These are phyloP conservation scores for Microdochium paspali DNA, from an alignment of 2,329 filamentous ascomycete species.

Conservation along the genomic window DNA sequence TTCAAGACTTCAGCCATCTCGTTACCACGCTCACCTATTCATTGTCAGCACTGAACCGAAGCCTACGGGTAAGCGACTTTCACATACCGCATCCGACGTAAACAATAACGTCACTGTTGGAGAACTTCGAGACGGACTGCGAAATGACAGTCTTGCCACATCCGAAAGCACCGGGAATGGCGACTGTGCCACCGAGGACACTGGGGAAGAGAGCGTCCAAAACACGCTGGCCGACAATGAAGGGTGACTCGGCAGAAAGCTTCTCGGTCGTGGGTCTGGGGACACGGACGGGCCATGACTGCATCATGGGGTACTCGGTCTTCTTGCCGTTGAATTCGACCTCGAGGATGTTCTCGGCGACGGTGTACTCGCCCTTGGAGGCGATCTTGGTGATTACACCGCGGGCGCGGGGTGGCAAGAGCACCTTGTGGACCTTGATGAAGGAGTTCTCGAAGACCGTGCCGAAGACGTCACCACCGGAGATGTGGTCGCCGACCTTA, in stretches of 20 bases:
- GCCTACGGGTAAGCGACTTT: background rate
- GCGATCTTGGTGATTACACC: constrained; percentile 90
- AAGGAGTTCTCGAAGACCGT: constrained; percentile 94
- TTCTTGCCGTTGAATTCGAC: constrained; percentile 96
- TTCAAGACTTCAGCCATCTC: constrained; percentile 99
- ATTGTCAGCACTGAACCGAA: too few relatives aligned
- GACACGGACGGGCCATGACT: constrained; percentile 95
- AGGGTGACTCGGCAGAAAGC: constrained; percentile 78
- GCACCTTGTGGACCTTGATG: constrained; percentile 84
- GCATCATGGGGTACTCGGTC: constrained; percentile 95
- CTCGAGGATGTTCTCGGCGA: constrained; percentile 88
- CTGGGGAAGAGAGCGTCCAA: constrained; percentile 92
- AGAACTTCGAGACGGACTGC: constrained; percentile 98
- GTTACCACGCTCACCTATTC: constrained; percentile 77
- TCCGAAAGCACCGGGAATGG: constrained; percentile 95
- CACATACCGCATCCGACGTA: constrained; percentile 65
- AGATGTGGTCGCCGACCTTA: constrained; percentile 96
- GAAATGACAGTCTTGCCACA: constrained; percentile 99
- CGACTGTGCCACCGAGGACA: constrained; percentile 95
- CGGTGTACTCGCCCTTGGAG: constrained; percentile 83
- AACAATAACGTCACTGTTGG: constrained; percentile 97
- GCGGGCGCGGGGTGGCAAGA: constrained; percentile 80
- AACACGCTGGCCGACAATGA: constrained; percentile 94
- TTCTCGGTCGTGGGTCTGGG: constrained; percentile 89
- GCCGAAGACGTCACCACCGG: constrained; percentile 93